phyloP scores from a whole-genome alignment of 108 stramenopile genomes.

The Cylindrotheca fusiformis region DNA sequence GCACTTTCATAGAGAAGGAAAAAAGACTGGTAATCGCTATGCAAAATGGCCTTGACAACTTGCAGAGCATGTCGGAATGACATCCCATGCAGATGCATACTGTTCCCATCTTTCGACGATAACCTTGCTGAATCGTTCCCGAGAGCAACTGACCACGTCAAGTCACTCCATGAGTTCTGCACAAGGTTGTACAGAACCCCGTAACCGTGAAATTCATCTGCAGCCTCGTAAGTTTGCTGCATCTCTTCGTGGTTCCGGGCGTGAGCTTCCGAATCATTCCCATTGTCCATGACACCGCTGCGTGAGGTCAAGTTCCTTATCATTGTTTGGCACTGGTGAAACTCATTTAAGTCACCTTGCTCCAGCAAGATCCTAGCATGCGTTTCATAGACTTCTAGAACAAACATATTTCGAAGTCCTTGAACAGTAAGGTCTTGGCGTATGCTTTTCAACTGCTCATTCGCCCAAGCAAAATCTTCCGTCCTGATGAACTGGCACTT shows the following conservation, averaged over 20 bases:
- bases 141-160: too few species aligned
- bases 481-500: slow-evolving; percentile 51
- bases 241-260: not conserved
- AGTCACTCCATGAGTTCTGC: slow-evolving; percentile 46
- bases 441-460: slow-evolving; percentile 83
- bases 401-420: slow-evolving; percentile 53
- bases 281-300: not conserved
- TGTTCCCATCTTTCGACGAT: not conserved
- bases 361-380: slow-evolving; percentile 82
- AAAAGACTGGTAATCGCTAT: slow-evolving; percentile 44
- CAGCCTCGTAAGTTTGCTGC: slow-evolving; percentile 27
- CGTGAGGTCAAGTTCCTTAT: slow-evolving; percentile 49
- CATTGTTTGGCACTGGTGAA: slow-evolving; percentile 83
- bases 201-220: slow-evolving; percentile 77
- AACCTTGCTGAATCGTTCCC: too few species aligned
- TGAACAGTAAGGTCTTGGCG: slow-evolving; percentile 89
- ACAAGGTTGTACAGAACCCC: slow-evolving; percentile 68
- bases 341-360: slow-evolving; percentile 79
- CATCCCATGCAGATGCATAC: too few species aligned
- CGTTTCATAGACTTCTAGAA: slow-evolving; percentile 72
- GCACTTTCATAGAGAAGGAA: slow-evolving; percentile 53
- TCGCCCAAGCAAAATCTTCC: slow-evolving; percentile 84
- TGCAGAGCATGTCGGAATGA: slow-evolving; percentile 36
- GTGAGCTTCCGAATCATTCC: not conserved
- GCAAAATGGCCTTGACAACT: slow-evolving; percentile 37